These are phyloP conservation scores for Dryas drummondii DNA, from an alignment of 306 rosid species.

Conservation along the genomic window DNA sequence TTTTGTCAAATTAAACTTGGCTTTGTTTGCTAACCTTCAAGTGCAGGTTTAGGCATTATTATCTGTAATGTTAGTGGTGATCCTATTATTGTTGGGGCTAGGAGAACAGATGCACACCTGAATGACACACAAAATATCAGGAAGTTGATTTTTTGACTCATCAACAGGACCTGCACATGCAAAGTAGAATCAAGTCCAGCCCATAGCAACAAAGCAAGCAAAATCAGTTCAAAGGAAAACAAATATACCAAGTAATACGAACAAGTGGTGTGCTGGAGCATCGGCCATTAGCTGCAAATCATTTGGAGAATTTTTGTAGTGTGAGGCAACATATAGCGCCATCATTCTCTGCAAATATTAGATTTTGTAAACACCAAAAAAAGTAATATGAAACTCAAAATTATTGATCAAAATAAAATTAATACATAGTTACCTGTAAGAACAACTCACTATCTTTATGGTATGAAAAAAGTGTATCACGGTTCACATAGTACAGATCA, in stretches of 20 bases:
- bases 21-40: no score
- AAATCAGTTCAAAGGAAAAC: conserved; percentile 19
- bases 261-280: conserved; percentile 98
- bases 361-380: conserved; percentile 32
- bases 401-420: neutral
- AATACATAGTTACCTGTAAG: conserved; percentile 63
- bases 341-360: conserved; percentile 80
- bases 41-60: no score
- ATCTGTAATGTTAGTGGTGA: no score
- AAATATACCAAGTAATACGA: conserved; percentile 82
- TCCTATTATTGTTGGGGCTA: no score
- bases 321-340: conserved; percentile 95
- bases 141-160: conserved; percentile 84
- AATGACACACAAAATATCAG: conserved; percentile 94
- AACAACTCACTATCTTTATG: conserved; percentile 93
- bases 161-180: conserved; percentile 82
- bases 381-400: neutral
- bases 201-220: conserved; percentile 1
- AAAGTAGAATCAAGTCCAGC: conserved; percentile 29
- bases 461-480: conserved; percentile 93
- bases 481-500: conserved; percentile 87
- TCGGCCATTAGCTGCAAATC: conserved; percentile 96
- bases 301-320: conserved; percentile 97
- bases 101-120: conserved; percentile 59
- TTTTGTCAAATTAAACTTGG: no score